Base-by-base conservation (phyloP, 371 early-diverging fungal species). In the Entomophthora muscae region DNA sequence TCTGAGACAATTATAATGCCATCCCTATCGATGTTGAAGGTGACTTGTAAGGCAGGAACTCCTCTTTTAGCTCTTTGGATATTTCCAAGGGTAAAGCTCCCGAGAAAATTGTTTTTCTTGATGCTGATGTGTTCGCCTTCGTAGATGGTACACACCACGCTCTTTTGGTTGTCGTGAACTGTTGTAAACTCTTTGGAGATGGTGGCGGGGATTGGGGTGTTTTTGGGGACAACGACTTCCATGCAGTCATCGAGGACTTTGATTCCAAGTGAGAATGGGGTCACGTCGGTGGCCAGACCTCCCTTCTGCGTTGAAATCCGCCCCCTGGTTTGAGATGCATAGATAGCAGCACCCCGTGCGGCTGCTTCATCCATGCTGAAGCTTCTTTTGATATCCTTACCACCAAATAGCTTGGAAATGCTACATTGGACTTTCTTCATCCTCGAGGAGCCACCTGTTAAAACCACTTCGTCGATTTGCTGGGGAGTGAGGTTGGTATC, bases 291-390 rank as follows among this genome's bases (percentile, higher is more conserved):
- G 61, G 89, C 75, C 28, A 84, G 63, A 3, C 73, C 64, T 10
- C 57, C 58, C 12, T 56, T 13, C 42, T 42, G 27, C 3, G 27
- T 29, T 21, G 56, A n/a, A n/a, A n/a, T 33, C 70, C 88, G 90
- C 65, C 93, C 93, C 52, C 84, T 74, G 67, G 95, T 79, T 66
- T 98, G 93, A 81, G 96, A 98, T 69, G 92, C 98, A 75, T 98
- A 98, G 68, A 98, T 85, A 65, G 98, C 95, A 68, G 99, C 99
- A 73, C 99, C 98, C 69, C 91, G 86, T 68, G 99, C 98, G 61
- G 98, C 98, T 69, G 98, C 98, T 76, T 97, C 98, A 75, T 99
- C 99, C 64, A 98, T 98, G 84, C 98, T 93, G 70, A 98, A 91
- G 65, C 84, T 82, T 79, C 89, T 91, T 75, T 88, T 85, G 28